Base-by-base conservation (phyloP, 2,329 filamentous ascomycete species). In the Plectosphaerella plurivora region DNA sequence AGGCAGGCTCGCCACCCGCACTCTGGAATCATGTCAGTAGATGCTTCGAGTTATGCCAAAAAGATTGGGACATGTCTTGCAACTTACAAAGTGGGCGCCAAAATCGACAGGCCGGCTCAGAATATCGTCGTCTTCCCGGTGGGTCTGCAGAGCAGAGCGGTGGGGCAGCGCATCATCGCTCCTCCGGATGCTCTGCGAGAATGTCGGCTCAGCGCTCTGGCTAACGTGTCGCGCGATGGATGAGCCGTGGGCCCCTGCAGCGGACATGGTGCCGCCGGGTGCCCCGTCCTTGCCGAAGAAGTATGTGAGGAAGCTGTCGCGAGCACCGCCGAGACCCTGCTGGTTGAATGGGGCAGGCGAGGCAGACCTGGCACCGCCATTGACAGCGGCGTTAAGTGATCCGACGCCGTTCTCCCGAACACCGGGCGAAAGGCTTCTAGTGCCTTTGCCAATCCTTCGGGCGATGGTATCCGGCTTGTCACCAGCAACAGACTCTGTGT, bases 221-320 rank as follows among this genome's bases (percentile, higher is more conserved):
- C 83, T 91, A 48, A 90, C 84, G 65, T 96, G 90, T 59, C 91
- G 79, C 59, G 57, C 70, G 59, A 62, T 71, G 60, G 66, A 66
- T 61, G 59, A 69, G 18, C 11, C 18, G 59, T 60, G 69, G 71
- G 68, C 56, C 69, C 68, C 54, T 61, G 65, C 63, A 60, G 63
- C 59, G 70, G 61, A 63, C 71, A 45, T 75, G 64, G 54, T 74
- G 63, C 53, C 76, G 73, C 51, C 54, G 4, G 62, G 60, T 11
- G 61, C 59, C 46, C 89, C 89, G 56, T 99, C 94, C 67, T 99
- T 97, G 62, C 94, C 92, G 64, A 99, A 99, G 73, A 99, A 99
- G 72, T 99, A 99, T 72, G 93, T 97, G 56, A 99, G 72, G 76
- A 99, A 99, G 1, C 91, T 95, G 71, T 99, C 94, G 56, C 87